Base-by-base conservation (phyloP, 2,329 filamentous ascomycete genomes). In the Penicillium sp. region DNA sequence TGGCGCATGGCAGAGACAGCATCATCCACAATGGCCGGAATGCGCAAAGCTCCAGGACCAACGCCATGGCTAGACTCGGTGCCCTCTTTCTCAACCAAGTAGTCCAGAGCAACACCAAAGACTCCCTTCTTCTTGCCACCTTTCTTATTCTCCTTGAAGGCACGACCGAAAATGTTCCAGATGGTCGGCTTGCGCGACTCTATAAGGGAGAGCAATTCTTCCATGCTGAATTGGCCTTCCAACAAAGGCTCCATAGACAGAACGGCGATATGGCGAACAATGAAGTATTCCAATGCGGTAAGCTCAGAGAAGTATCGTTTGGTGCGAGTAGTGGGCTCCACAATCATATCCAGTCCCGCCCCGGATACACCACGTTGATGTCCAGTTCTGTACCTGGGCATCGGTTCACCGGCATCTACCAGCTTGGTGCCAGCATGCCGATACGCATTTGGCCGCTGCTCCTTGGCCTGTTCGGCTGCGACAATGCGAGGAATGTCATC, bases 11-110 rank as follows among this genome's bases (percentile, higher is more conserved):
- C 89, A 3, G 87, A 86, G 29, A 98, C 85, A 40, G 91, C 84
- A 65, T 96, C 91, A 62, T 97, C 91, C n/a, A 98, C 80, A 42
- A 98, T 77, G n/a, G 89, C 87, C 2, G 93, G 93, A 34, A 98
- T 88, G 43, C 89, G 86, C 46, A 98, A 77, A 11, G 89, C 86
- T 14, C 90, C 91, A 9, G 93, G 90, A 0, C 93, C 93, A 51
- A 98, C 88, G 28, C 93, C 93, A 65, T 97, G 89, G 1, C 90
- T 97, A n/a, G 90, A 97, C 64, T 98, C 93, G 32, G 93, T 91
- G 35, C 91, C 91, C 60, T 96, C 91, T 54, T 87, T 85, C 55
- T 98, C 93, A 34, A 96, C 85, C 40, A 98, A 85, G 29, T 86
- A 74, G 54, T 98, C 93, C 18, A 98, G 74, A 3, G 86, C 84